Evolutionary conservation across 129 eudicot species (phyloP), one percentile per base, ranked within the genome.

Genomic region (Oenanthe sinensis): DNA sequence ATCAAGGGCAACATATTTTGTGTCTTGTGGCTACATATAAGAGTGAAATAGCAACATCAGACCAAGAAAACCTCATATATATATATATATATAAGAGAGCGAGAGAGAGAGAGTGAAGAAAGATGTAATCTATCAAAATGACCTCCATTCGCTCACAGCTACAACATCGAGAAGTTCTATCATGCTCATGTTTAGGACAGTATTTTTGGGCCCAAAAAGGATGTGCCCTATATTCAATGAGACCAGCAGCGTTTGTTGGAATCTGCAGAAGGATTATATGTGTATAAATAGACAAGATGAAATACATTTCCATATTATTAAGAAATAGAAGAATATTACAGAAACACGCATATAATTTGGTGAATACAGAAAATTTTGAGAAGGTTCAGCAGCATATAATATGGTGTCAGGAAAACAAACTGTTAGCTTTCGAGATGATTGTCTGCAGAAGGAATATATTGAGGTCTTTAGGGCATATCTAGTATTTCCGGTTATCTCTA

Each of bases 71-170:
- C 28, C 47, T 19, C n/a, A 40, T 4, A 13, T 19, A 26, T 22
- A 10, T 63, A 55, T 46, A 37, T 39, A 11, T 28, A 45, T 26
- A n/a, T 0, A n/a, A 60, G 14, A 60, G 68, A 48, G 52, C 13
- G 52, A 48, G 52, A 14, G 52, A 3, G 52, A 11, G 52, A 3
- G 52, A 14, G 52, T 33, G 36, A 33, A 55, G 65, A 75, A 33
- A 10, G 44, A 68, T 33, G 37, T 4, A n/a, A 20, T 22, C 40
- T 69, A 75, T 71, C 19, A 6, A n/a, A 75, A 82, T 83, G 39
- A 90, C 97, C 91, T 92, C 97, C 85, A 92, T 84, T 78, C 97
- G 88, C 81, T 88, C 91, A 87, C 97, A 92, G 76, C 97, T 90
- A 79, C 96, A 88, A 75, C 97, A 92, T 77, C 93, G 84, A 76